Evolutionary conservation across 2,329 filamentous ascomycete genomes (phyloP), one percentile per base, ranked within the genome.

Genomic region (Ascochyta rabiei): DNA sequence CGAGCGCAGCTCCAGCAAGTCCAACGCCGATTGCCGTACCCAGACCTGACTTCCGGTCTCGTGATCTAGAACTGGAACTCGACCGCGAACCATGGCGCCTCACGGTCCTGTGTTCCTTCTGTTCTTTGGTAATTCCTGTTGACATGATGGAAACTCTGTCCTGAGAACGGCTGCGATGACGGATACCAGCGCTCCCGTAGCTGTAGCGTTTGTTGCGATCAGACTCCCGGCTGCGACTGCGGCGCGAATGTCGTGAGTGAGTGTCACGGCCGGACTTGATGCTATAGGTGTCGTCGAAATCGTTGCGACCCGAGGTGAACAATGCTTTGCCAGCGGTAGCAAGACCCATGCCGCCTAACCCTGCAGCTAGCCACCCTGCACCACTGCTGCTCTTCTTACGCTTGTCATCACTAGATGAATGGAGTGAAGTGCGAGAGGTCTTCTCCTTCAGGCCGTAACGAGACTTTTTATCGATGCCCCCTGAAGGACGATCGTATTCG

Each of bases 241-340:
- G 70, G 56, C 59, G 57, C 15, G 66, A 69, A 10, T 62, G 58
- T 38, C 63, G 59, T 1, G 72, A 72, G 46, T 74, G 72, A 33
- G 56, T 47, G 1, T 71, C 68, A 19, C 76, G 79, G 16, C 84
- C 83, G 49, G 82, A 82, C 51, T 81, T 82, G 61, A 85, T 77
- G 61, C 81, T 86, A 59, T 86, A 84, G 0, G 82, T 84, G 62
- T 86, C 84, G 59, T 86, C 81, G 57, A 85, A 86, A 46, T 85
- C 81, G 53, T 83, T 75, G 33, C 69, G 74, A 15, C 76, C 74
- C 26, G 75, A 76, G 40, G 76, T 79, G 61, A 81, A 83, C 12
- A 87, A 63, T 2, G 81, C 80, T 63, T 84, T 82, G 2, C 81
- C 81, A 42, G 81, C 75, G 51, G 79, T 79, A 2, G 77, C 80